Percentiles rank a stretch among this genome's conserved stretches.
Conservation (phyloP, 2,329 filamentous ascomycete genomes). For the Anthostomella pinea region DNA sequence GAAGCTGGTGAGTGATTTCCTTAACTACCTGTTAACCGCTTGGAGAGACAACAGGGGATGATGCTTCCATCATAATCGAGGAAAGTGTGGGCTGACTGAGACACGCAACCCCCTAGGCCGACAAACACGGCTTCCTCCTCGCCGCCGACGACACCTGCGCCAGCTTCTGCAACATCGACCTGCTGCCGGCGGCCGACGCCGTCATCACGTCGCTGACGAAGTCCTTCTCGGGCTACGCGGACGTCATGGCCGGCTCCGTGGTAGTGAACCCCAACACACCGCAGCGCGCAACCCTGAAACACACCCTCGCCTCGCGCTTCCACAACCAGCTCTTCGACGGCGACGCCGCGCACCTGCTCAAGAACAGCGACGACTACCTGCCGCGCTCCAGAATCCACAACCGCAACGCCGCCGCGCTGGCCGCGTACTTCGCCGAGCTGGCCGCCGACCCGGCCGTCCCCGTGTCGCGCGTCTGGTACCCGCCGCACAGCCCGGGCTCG, state of each 20-base stretch:
- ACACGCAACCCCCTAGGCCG: conserved; percentile 20
- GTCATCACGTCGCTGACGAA: conserved; percentile 50
- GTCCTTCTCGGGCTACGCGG: conserved; percentile 53
- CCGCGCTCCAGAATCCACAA: conserved; percentile 38
- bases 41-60: no score
- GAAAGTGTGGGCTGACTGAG: no score
- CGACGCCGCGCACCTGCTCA: conserved; percentile 45
- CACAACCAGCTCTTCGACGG: conserved; percentile 45
- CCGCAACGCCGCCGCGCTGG: conserved; percentile 43
- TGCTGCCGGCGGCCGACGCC: conserved; percentile 47
- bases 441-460: conserved; percentile 32
- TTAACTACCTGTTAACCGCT: no score
- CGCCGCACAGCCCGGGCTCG: conserved; percentile 28
- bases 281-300: conserved; percentile 16
- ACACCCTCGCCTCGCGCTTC: conserved; percentile 27
- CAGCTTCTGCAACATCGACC: conserved; percentile 49
- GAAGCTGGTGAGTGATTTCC: conserved; percentile 35
- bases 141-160: conserved; percentile 48
- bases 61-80: no score
- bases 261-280: conserved; percentile 20
- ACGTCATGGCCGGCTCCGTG: conserved; percentile 32
- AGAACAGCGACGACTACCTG: conserved; percentile 45
- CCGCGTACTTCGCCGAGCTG: conserved; percentile 35
- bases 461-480: conserved; percentile 44
- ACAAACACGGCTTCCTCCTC: conserved; percentile 44